These are phyloP conservation scores for Hyphopichia burtonii DNA, from an alignment of 1,139 yeast species.

Conservation along the genomic window DNA sequence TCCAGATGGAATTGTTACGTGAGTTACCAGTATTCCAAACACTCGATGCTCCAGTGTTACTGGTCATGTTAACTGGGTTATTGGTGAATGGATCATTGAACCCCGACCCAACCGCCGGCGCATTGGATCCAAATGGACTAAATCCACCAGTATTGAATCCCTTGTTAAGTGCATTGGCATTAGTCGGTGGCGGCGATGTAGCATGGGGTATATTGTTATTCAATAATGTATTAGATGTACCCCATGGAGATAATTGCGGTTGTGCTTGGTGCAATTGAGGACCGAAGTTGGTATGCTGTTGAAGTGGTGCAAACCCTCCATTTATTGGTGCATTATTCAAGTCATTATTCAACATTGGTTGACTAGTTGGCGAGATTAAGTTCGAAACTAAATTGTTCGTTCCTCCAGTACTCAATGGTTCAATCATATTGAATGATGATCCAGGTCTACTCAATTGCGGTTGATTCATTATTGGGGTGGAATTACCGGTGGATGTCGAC, in stretches of 20 bases:
- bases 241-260: slow-evolving; percentile 15
- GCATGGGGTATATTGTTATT: slow-evolving; percentile 3
- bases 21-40: slow-evolving; percentile 22
- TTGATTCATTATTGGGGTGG: slow-evolving; percentile 12
- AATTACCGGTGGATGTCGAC: slow-evolving; percentile 12
- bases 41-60: slow-evolving; percentile 4
- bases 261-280: neutral
- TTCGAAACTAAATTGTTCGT: neutral
- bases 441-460: slow-evolving; percentile 2
- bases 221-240: slow-evolving; percentile 11
- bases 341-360: neutral
- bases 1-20: slow-evolving; percentile 36
- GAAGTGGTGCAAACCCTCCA: neutral
- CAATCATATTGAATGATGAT: slow-evolving; percentile 1
- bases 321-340: neutral
- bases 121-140: slow-evolving; percentile 1
- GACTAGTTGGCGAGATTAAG: neutral
- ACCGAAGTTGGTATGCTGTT: neutral
- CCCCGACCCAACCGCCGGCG: neutral
- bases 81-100: slow-evolving; percentile 1
- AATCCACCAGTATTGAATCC: neutral
- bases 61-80: neutral
- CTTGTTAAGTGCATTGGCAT: neutral
- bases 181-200: neutral
- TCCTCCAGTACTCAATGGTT: slow-evolving; percentile 3